These are phyloP conservation scores for Torulaspora gathmanii DNA, from an alignment of 805 yeast species.

Conservation along the genomic window DNA sequence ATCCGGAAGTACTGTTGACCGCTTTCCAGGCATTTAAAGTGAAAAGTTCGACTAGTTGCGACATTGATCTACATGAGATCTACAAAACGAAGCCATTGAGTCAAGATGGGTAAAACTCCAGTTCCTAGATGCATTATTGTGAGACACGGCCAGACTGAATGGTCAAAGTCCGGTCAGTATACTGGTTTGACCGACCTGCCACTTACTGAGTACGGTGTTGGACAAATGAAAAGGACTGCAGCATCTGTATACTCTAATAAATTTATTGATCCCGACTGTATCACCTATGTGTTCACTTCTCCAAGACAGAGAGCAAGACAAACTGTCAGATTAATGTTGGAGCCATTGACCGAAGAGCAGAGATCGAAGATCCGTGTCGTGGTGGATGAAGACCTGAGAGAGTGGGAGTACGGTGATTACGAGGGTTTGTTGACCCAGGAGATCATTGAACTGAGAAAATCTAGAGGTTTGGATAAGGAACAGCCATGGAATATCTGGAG, in stretches of 20 bases:
- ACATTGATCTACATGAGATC: background rate
- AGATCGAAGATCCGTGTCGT: conserved; percentile 42
- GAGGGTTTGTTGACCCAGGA: conserved; percentile 75
- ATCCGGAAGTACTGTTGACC: background rate
- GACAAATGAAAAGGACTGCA: conserved; percentile 74
- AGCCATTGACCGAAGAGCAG: conserved; percentile 42
- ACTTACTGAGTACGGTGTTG: conserved; percentile 71
- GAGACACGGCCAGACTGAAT: conserved; percentile 89
- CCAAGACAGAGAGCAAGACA: conserved; percentile 78
- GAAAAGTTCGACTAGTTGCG: background rate
- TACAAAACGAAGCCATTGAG: conserved; percentile 1
- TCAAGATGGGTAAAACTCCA: conserved; percentile 26
- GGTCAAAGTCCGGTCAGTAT: conserved; percentile 92
- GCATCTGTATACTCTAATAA: conserved; percentile 52
- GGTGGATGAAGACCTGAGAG: conserved; percentile 69
- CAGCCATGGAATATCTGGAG: conserved; percentile 77
- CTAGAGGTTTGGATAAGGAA: conserved; percentile 51
- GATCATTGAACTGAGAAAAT: conserved; percentile 54
- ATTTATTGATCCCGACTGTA: conserved; percentile 56
- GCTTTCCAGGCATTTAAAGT: background rate
- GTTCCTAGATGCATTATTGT: conserved; percentile 68
- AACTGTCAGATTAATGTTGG: conserved; percentile 63
- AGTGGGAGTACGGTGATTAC: conserved; percentile 96
- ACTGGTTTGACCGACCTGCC: conserved; percentile 82
- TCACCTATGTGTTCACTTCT: conserved; percentile 67